Percentiles rank a stretch among this genome's conserved stretches.
phyloP scores from a whole-genome alignment of 2,329 filamentous ascomycete genomes.

The Exophiala bonariae region DNA sequence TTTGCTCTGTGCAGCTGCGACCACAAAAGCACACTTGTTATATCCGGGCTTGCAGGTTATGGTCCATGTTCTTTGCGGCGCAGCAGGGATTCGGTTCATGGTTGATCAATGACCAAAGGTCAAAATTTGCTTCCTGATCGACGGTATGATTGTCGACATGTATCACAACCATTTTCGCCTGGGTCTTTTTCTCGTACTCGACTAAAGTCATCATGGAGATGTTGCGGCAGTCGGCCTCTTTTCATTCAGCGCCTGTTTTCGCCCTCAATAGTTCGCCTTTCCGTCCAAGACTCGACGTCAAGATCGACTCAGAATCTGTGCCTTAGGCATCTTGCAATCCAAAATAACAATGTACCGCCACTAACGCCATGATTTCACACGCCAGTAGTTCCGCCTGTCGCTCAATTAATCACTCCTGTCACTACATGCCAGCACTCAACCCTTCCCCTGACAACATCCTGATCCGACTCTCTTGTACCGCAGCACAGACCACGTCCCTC shows the following conservation, averaged over 20 bases:
- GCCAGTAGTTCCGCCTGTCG: constrained; percentile 22
- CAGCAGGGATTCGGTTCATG: constrained; percentile 22
- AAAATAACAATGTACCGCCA: constrained; percentile 19
- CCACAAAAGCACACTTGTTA: constrained; percentile 21
- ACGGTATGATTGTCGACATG: constrained; percentile 23
- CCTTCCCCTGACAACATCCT: neutral
- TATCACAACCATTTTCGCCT: constrained; percentile 25
- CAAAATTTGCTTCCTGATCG: constrained; percentile 16
- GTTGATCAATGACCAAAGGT: constrained; percentile 16
- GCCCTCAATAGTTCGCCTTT: constrained; percentile 25
- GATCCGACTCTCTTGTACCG: neutral
- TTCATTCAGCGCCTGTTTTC: constrained; percentile 24
- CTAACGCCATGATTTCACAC: constrained; percentile 19
- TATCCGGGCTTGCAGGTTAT: constrained; percentile 20
- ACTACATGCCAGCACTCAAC: constrained; percentile 6
- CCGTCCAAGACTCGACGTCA: constrained; percentile 18
- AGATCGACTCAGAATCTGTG: constrained; percentile 22
- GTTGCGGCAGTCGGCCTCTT: constrained; percentile 20
- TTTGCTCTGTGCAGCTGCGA: constrained; percentile 16
- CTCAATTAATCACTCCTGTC: constrained; percentile 13
- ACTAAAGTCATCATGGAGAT: constrained; percentile 23
- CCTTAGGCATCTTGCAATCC: constrained; percentile 22
- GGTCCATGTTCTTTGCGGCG: constrained; percentile 19
- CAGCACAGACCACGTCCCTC: neutral
- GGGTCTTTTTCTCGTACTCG: constrained; percentile 21